Percentiles rank a stretch among this genome's conserved stretches.
Conservation (phyloP, 1,284 basidiomycete genomes). For the Boletus semigastroideus region DNA sequence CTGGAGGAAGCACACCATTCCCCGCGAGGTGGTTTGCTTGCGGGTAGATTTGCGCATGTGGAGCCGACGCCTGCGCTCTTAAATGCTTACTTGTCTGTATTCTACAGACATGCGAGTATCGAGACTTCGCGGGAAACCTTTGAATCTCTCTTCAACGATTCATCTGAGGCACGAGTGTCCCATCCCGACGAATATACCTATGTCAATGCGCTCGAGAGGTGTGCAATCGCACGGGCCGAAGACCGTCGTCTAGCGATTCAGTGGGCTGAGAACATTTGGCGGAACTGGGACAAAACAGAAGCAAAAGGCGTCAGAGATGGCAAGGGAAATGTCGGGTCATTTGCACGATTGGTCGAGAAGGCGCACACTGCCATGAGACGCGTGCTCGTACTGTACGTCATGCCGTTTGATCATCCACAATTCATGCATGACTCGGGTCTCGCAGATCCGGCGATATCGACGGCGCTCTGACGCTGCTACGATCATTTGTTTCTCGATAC, state of each 20-base stretch:
- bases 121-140: slow-evolving; percentile 49
- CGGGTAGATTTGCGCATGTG: slow-evolving; percentile 59
- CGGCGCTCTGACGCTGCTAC: slow-evolving; percentile 52
- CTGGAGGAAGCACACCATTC: neutral
- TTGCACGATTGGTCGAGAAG: slow-evolving; percentile 52
- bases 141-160: slow-evolving; percentile 41
- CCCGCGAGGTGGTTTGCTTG: slow-evolving; percentile 3
- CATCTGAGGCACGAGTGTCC: slow-evolving; percentile 26
- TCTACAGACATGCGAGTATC: slow-evolving; percentile 63
- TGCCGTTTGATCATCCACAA: neutral
- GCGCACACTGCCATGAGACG: slow-evolving; percentile 65
- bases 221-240: slow-evolving; percentile 45
- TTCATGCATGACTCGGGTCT: slow-evolving; percentile 1
- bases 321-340: slow-evolving; percentile 24
- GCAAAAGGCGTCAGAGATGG: slow-evolving; percentile 26
- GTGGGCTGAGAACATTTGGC: slow-evolving; percentile 62
- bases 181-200: slow-evolving; percentile 55
- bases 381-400: slow-evolving; percentile 56
- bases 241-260: slow-evolving; percentile 47
- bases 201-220: slow-evolving; percentile 68
- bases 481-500: slow-evolving; percentile 56
- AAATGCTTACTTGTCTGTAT: slow-evolving; percentile 82
- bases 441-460: slow-evolving; percentile 51
- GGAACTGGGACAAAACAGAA: slow-evolving; percentile 52
- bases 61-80: slow-evolving; percentile 61